A percentile compares a stretch with the other conserved stretches of the same genome.
These are phyloP conservation scores for Cyclotella kingstonii DNA, from an alignment of 108 stramenopile genomes.

Conservation along the genomic window DNA sequence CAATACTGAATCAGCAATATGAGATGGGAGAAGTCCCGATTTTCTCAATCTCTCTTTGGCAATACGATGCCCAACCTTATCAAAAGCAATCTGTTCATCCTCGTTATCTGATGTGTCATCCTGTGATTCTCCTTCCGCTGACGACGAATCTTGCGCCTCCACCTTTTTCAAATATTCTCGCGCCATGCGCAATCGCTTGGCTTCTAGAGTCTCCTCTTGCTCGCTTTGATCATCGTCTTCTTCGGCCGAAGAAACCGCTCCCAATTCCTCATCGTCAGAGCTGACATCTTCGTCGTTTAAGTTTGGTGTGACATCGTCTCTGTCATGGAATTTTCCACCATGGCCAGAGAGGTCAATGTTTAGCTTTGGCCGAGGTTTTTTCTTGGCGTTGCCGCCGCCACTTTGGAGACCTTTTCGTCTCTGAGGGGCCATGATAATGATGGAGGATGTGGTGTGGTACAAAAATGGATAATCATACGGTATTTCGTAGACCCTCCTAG, in stretches of 20 bases:
- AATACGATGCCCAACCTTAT: slow-evolving; percentile 46
- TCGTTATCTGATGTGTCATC: slow-evolving; percentile 44
- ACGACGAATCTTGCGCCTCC: slow-evolving; percentile 41
- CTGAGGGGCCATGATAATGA: not conserved
- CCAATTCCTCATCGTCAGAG: slow-evolving; percentile 48
- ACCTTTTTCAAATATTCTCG: slow-evolving; percentile 75
- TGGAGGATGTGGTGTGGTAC: too few relatives aligned
- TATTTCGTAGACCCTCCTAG: too few relatives aligned
- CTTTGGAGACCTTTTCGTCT: not conserved
- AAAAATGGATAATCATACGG: too few relatives aligned
- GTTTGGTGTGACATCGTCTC: slow-evolving; percentile 11
- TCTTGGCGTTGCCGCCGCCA: not conserved
- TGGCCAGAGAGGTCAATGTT: slow-evolving; percentile 36
- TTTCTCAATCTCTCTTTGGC: slow-evolving; percentile 57
- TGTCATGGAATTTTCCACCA: slow-evolving; percentile 28
- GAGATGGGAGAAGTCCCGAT: slow-evolving; percentile 61
- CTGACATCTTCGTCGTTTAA: slow-evolving; percentile 35
- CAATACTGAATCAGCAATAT: slow-evolving; percentile 58
- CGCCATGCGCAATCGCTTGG: slow-evolving; percentile 77
- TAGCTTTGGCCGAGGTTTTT: slow-evolving; percentile 14
- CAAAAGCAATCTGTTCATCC: slow-evolving; percentile 24
- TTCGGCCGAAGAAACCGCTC: slow-evolving; percentile 28
- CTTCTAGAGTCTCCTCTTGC: slow-evolving; percentile 76
- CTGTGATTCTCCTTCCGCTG: slow-evolving; percentile 21
- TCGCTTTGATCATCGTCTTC: slow-evolving; percentile 47